A percentile compares a stretch with the other conserved stretches of the same genome.
Evolutionary conservation across 2,329 filamentous ascomycete genomes (phyloP).

Genomic region (Ophiobolus disseminans): DNA sequence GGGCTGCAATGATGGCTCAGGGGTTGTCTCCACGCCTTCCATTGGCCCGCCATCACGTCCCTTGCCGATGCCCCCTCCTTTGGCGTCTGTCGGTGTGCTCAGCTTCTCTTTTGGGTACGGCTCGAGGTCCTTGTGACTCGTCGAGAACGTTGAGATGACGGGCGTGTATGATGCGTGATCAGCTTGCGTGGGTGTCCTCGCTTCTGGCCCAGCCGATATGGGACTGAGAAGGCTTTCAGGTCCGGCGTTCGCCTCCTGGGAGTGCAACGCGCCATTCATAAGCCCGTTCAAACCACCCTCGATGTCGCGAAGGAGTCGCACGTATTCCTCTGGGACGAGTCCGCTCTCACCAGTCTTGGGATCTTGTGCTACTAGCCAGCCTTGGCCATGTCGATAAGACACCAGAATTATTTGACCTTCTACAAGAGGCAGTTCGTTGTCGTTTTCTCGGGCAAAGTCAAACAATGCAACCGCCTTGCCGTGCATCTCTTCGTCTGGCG

Average conservation of each 20-base stretch:
- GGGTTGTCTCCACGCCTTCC: slow-evolving; percentile 34
- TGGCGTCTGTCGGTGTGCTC: slow-evolving; percentile 44
- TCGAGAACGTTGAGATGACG: slow-evolving; percentile 60
- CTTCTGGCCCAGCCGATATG: slow-evolving; percentile 44
- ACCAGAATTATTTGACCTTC: slow-evolving; percentile 98
- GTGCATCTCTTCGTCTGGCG: slow-evolving; percentile 96
- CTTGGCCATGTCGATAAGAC: slow-evolving; percentile 93
- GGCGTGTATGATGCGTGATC: slow-evolving; percentile 50
- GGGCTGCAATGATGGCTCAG: slow-evolving; percentile 18
- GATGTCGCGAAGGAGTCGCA: slow-evolving; percentile 88
- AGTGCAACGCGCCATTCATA: slow-evolving; percentile 43
- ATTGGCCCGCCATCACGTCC: slow-evolving; percentile 30
- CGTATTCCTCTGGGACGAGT: slow-evolving; percentile 94
- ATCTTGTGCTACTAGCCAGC: slow-evolving; percentile 96
- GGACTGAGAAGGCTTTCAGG: slow-evolving; percentile 42
- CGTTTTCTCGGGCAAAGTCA: slow-evolving; percentile 93
- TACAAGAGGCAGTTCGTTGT: slow-evolving; percentile 90
- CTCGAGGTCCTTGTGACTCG: slow-evolving; percentile 59
- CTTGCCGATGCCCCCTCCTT: slow-evolving; percentile 29
- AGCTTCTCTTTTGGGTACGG: slow-evolving; percentile 54
- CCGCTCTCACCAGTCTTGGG: slow-evolving; percentile 93
- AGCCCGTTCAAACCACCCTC: slow-evolving; percentile 75
- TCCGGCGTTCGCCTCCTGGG: slow-evolving; percentile 29
- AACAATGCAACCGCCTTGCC: slow-evolving; percentile 95
- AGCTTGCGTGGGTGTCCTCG: slow-evolving; percentile 50